Conservation (phyloP, 2,329 filamentous ascomycete genomes). For the Monosporascus sp. region DNA sequence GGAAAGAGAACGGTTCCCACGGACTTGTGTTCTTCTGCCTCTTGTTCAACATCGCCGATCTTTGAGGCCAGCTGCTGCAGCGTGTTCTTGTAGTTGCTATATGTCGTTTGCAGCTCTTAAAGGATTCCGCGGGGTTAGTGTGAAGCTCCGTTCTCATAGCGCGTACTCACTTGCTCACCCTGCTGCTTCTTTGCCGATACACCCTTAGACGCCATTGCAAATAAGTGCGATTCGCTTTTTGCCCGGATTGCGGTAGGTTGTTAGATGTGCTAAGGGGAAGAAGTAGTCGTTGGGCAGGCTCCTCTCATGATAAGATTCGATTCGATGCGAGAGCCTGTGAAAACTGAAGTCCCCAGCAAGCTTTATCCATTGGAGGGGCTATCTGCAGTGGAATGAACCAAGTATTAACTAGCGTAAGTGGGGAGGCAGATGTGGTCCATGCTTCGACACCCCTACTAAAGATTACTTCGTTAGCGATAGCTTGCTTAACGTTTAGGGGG, state of each 20-base stretch:
- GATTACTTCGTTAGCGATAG: background rate
- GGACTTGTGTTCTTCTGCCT: slow-evolving; percentile 97
- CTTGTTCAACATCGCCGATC: slow-evolving; percentile 96
- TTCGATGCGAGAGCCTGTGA: background rate
- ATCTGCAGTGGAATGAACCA: background rate
- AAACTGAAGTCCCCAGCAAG: background rate
- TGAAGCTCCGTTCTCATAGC: background rate
- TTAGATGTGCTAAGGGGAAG: background rate
- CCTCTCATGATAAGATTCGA: background rate
- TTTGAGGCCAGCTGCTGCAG: slow-evolving; percentile 93
- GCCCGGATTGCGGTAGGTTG: background rate
- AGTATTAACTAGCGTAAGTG: background rate
- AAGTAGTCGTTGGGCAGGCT: background rate
- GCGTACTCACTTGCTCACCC: slow-evolving; percentile 41
- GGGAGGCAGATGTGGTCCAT: background rate
- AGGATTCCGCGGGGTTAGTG: slow-evolving; percentile 12
- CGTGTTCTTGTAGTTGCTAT: slow-evolving; percentile 70
- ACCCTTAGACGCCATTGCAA: slow-evolving; percentile 45
- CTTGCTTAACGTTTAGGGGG: background rate
- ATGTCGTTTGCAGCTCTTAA: slow-evolving; percentile 73
- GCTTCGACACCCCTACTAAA: background rate
- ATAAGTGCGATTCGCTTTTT: background rate
- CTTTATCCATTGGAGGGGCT: background rate
- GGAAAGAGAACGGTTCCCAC: slow-evolving; percentile 27
- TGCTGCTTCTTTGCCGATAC: slow-evolving; percentile 67